Base-by-base conservation (phyloP, 768 basidiomycete genomes). In the Lactarius tabidus region DNA sequence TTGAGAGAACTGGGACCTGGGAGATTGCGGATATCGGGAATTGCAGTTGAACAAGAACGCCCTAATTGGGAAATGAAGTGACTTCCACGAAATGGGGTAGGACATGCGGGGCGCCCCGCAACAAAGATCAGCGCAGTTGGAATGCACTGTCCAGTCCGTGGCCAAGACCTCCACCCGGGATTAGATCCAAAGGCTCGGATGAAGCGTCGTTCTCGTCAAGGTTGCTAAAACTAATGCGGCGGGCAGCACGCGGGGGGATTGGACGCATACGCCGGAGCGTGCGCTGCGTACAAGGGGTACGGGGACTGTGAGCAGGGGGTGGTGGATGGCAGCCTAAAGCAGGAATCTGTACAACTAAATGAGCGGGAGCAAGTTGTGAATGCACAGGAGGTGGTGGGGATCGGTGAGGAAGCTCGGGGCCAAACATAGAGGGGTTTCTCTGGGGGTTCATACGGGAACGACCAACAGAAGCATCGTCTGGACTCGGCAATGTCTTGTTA, bases 61-160 rank as follows among this genome's bases (percentile, higher is more conserved):
- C 62, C 62, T 59, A 53, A 31, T 38, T n/a, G 3, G 31, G 45
- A 45, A 56, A 39, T 14, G 26, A 48, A 35, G 28, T 26, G 59
- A 43, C 33, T 45, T 28, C 26, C 26, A 4, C 26, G 1, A 20
- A 58, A 39, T 18, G 23, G 29, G 8, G 36, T 38, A 15, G 14
- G 14, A 23, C 20, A 26, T 33, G 48, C 36, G 28, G 35, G 31
- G 18, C 17, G 17, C 17, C n/a, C n/a, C n/a, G n/a, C n/a, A n/a
- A n/a, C n/a, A n/a, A 33, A 67, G 39, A 33, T 66, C 80, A 88
- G 17, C 77, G 79, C 74, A 89, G 75, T 69, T 88, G 86, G 73
- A 93, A 90, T 31, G 90, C 90, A 71, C 89, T 91, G 33, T 83
- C 90, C 57, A 92, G 74, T 62, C 77, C 77, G 53, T 74, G 65